Conservation (phyloP, 441 rosid species). For the Erysimum pusillum region DNA sequence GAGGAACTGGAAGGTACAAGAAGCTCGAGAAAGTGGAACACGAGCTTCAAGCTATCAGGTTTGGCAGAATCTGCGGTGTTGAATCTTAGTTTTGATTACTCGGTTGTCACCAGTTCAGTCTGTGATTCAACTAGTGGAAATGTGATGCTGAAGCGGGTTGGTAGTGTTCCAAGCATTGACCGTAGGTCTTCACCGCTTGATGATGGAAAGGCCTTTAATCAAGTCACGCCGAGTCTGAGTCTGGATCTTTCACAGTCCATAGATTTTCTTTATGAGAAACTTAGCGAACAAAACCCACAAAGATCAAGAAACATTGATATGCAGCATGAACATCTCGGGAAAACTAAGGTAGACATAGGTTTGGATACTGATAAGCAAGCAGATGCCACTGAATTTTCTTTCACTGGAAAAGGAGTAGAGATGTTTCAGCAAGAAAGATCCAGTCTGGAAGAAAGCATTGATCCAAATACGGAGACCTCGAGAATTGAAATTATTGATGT, state of each 20-base stretch:
- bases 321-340: slow-evolving; percentile 41
- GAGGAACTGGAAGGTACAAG: slow-evolving; percentile 57
- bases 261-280: slow-evolving; percentile 66
- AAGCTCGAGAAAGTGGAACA: slow-evolving; percentile 74
- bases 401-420: slow-evolving; percentile 65
- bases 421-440: slow-evolving; percentile 48
- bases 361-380: slow-evolving; percentile 47
- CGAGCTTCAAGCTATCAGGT: slow-evolving; percentile 74
- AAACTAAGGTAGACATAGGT: slow-evolving; percentile 30
- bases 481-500: slow-evolving; percentile 61
- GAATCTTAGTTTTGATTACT: slow-evolving; percentile 82
- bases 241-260: slow-evolving; percentile 71
- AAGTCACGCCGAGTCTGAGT: slow-evolving; percentile 58
- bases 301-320: slow-evolving; percentile 45
- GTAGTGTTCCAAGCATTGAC: slow-evolving; percentile 61
- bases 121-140: slow-evolving; percentile 41
- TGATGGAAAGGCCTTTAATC: slow-evolving; percentile 59
- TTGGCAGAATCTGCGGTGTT: slow-evolving; percentile 71
- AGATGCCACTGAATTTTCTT: slow-evolving; percentile 52
- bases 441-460: slow-evolving; percentile 47
- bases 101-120: slow-evolving; percentile 47
- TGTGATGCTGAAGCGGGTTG: slow-evolving; percentile 53
- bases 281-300: slow-evolving; percentile 57
- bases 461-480: slow-evolving; percentile 46
- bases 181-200: slow-evolving; percentile 44